Base-by-base conservation (phyloP, 257 asterid species). In the Solanum chmielewskii region DNA sequence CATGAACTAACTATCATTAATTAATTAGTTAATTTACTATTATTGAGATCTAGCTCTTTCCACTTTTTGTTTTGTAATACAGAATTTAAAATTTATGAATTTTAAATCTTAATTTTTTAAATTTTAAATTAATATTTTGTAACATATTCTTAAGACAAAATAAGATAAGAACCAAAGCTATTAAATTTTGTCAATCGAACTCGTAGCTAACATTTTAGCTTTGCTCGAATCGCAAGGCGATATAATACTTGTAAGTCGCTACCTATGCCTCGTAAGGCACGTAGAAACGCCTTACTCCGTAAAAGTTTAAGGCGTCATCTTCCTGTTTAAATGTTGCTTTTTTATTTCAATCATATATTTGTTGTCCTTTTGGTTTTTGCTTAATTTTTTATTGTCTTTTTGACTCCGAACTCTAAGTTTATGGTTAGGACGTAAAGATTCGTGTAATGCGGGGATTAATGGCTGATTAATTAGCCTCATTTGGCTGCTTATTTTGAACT, bases 251-350 rank as follows among this genome's bases (percentile, higher is more conserved):
- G 41, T 37, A 37, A 37, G 41, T 37, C 41, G 41, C 41, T 37
- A 1, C 41, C 41, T 6, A 7, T 0, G 41, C 41, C 2, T 15
- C 5, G 21, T 5, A 15, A 49, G 21, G 21, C 21, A 15, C 21
- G 5, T 49, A 1, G 59, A 3, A 49, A 49, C 11, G 9, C 59
- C 3, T 2, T 15, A 9, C 21, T 15, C 21, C 59, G 15, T 7
- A 49, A 49, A 15, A 49, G 0, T 15, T 49, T 0, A 49, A 0
- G 9, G 21, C 2, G 21, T 49, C 0, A 5, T 2, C 7, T 3
- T 47, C 7, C 8, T 7, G 0, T 49, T 1, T 49, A 15, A 49
- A 49, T 49, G 9, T 15, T 49, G 8, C 0, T 20, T 8, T 49
- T 49, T 49, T 0, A 0, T 49, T 47, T 49, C 59, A 2, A 49